A percentile compares a stretch with the other conserved stretches of the same genome.
These are phyloP conservation scores for Rhipidocladum racemiflorum DNA, from an alignment of 176 grass and related monocot species.

Conservation along the genomic window DNA sequence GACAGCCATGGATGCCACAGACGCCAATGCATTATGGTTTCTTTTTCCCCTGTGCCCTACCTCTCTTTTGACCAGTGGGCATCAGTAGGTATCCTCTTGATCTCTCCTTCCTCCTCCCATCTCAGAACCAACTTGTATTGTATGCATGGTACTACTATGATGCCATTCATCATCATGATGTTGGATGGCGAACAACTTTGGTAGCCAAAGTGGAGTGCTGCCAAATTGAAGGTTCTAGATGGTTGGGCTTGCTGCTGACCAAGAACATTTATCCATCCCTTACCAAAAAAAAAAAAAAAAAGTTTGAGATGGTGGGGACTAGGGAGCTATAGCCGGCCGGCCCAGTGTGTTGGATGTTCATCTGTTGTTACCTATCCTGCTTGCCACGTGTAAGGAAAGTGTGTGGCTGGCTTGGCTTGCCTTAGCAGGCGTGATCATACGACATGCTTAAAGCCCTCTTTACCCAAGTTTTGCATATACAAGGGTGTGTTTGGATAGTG, in stretches of 20 bases:
- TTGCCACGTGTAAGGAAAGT: too few relatives aligned
- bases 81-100: not conserved
- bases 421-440: too few relatives aligned
- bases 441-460: too few relatives aligned
- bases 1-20: not conserved
- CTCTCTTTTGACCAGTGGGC: not conserved
- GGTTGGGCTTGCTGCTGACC: not conserved
- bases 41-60: not conserved
- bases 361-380: not conserved
- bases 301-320: not conserved
- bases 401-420: too few relatives aligned
- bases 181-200: not conserved
- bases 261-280: not conserved
- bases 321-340: not conserved
- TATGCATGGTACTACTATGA: too few relatives aligned
- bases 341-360: not conserved
- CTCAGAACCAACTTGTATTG: too few relatives aligned
- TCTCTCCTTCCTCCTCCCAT: not conserved
- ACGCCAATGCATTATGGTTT: not conserved
- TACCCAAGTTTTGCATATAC: too few relatives aligned
- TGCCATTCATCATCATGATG: not conserved
- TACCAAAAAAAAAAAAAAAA: not conserved
- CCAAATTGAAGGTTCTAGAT: not conserved
- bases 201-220: not conserved
- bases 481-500: too few relatives aligned